A percentile compares a stretch with the other conserved stretches of the same genome.
Conservation (phyloP, 83 land plant genomes). For the Larix sibirica region DNA sequence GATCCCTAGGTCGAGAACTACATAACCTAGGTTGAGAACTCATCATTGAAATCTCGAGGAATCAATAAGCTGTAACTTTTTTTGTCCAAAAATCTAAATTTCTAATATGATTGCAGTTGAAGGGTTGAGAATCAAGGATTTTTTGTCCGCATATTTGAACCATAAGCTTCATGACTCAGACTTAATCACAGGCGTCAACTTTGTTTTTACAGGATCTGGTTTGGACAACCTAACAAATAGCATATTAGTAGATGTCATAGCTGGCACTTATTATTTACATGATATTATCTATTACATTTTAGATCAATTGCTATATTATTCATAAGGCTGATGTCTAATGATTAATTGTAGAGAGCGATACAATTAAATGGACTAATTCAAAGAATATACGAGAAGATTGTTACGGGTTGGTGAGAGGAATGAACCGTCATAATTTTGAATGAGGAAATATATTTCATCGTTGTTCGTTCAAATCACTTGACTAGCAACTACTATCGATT, state of each 20-base stretch:
- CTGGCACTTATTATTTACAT: not conserved
- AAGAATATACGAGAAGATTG: slow-evolving; percentile 25
- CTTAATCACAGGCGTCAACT: not conserved
- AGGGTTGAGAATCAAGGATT: not conserved
- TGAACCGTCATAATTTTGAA: slow-evolving; percentile 8
- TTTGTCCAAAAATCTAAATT: not conserved
- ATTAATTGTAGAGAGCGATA: slow-evolving; percentile 25
- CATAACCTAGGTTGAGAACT: too few relatives aligned
- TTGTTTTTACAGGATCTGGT: not conserved
- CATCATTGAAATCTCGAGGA: not conserved
- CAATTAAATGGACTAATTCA: slow-evolving; percentile 36
- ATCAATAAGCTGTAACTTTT: not conserved
- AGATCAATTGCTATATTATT: not conserved
- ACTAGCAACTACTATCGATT: slow-evolving; percentile 22
- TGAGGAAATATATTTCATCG: slow-evolving; percentile 14
- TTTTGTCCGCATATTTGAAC: not conserved
- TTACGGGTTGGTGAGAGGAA: slow-evolving; percentile 22
- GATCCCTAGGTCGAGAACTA: too few relatives aligned
- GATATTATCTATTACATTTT: not conserved
- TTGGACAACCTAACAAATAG: not conserved
- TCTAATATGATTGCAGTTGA: not conserved
- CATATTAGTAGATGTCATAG: not conserved
- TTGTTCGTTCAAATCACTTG: slow-evolving; percentile 41
- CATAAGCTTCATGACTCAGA: not conserved
- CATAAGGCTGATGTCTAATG: not conserved